Conservation (phyloP, 345 rosid species). For the Rubroshorea leprosula region DNA sequence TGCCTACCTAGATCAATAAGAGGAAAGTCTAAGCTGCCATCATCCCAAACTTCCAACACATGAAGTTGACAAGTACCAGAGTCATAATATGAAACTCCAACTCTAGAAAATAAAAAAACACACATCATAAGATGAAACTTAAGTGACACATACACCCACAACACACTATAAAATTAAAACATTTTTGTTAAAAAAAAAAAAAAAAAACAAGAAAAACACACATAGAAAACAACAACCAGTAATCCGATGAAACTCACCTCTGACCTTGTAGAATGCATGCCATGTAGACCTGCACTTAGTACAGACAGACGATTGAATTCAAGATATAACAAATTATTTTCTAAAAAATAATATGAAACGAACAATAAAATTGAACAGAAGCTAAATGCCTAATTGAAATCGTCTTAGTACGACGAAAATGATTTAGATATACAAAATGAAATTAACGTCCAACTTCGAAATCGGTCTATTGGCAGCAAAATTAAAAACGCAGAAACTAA, state of each 20-base stretch:
- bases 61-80: constrained; percentile 73
- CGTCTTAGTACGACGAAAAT: background rate
- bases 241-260: constrained; percentile 42
- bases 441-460: no score
- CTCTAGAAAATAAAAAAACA: constrained; percentile 29
- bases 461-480: no score
- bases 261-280: constrained; percentile 79
- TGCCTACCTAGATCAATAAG: constrained; percentile 68
- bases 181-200: background rate
- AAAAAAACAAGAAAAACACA: no score
- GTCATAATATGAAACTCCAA: constrained; percentile 91
- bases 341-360: constrained; percentile 2
- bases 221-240: background rate
- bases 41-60: constrained; percentile 95
- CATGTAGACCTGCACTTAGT: constrained; percentile 75
- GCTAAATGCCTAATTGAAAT: background rate
- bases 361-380: background rate
- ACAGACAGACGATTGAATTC: constrained; percentile 15
- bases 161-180: background rate
- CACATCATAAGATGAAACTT: background rate
- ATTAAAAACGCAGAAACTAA: background rate
- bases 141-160: background rate
- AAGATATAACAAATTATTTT: no score
- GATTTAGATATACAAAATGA: background rate
- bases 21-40: constrained; percentile 61